Conservation (phyloP, 805 yeast species). For the Hanseniaspora mollemarum region DNA sequence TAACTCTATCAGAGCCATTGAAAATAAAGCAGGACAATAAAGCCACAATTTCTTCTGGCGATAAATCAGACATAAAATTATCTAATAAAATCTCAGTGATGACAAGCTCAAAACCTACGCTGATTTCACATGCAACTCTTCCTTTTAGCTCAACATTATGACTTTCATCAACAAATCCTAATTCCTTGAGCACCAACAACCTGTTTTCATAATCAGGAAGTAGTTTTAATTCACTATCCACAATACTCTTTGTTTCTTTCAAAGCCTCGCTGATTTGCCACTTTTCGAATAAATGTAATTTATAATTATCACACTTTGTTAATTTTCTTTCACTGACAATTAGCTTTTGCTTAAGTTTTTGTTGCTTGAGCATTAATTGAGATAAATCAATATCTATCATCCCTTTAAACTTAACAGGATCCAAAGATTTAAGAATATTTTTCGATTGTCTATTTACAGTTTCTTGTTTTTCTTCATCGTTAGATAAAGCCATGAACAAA, state of each 20-base stretch:
- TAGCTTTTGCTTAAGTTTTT: constrained; percentile 24
- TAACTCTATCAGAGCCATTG: constrained; percentile 60
- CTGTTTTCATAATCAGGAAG: constrained; percentile 92
- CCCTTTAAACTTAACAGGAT: constrained; percentile 21
- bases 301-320: constrained; percentile 17
- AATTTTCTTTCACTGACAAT: constrained; percentile 21
- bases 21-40: constrained; percentile 82
- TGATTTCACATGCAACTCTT: constrained; percentile 84
- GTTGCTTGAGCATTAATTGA: constrained; percentile 27
- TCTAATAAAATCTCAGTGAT: constrained; percentile 82
- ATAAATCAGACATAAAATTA: constrained; percentile 83
- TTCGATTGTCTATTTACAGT: neutral
- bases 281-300: constrained; percentile 12
- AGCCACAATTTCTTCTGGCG: constrained; percentile 95
- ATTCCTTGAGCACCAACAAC: constrained; percentile 58
- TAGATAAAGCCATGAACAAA: constrained; percentile 9
- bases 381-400: constrained; percentile 24
- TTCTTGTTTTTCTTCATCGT: constrained; percentile 6
- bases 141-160: constrained; percentile 71
- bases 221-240: constrained; percentile 79
- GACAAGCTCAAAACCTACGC: constrained; percentile 81
- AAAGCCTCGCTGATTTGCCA: constrained; percentile 27
- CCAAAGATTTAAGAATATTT: constrained; percentile 21
- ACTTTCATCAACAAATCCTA: constrained; percentile 67
- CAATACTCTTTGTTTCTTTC: constrained; percentile 33